Percentiles rank a stretch among this genome's conserved stretches.
Evolutionary conservation across 768 basidiomycete genomes (phyloP).

Genomic region (Amanita muscaria): DNA sequence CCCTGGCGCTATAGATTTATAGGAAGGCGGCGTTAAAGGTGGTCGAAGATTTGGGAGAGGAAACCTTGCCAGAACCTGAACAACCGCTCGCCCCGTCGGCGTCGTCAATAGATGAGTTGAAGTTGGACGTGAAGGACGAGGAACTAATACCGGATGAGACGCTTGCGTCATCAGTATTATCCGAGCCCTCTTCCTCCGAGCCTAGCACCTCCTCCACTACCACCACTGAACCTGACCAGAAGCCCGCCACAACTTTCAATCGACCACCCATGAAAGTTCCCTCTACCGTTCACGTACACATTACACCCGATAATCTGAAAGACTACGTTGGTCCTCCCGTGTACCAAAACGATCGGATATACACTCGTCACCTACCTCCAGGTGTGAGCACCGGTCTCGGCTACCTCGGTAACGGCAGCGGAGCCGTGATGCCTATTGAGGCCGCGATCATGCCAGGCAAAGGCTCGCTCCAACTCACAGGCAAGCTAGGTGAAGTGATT

Average conservation of each 20-base stretch:
- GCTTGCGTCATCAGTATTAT: too few relatives aligned
- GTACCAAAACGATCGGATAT: constrained; percentile 93
- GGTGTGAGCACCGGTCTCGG: constrained; percentile 95
- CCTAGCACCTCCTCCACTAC: background rate
- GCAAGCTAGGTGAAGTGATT: constrained; percentile 97
- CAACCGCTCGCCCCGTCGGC: constrained; percentile 10
- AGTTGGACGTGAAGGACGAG: constrained; percentile 11
- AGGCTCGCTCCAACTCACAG: constrained; percentile 84
- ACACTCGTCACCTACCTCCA: constrained; percentile 67
- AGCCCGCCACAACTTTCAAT: constrained; percentile 64
- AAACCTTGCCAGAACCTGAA: constrained; percentile 66
- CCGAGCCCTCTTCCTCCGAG: too few relatives aligned
- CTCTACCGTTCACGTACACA: constrained; percentile 63
- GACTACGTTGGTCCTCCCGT: constrained; percentile 95
- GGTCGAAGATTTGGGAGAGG: constrained; percentile 85
- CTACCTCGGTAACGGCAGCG: constrained; percentile 93
- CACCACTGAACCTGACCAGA: constrained; percentile 14
- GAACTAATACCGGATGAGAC: constrained; percentile 6
- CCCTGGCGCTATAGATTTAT: constrained; percentile 93
- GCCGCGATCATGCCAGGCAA: constrained; percentile 95
- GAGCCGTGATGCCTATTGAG: constrained; percentile 96
- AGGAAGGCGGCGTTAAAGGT: constrained; percentile 92
- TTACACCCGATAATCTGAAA: constrained; percentile 83
- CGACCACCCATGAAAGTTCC: constrained; percentile 81
- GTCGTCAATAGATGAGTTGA: background rate